Evolutionary conservation across 2,329 filamentous ascomycete genomes (phyloP).

Genomic region (Pseudogymnoascus sp.): DNA sequence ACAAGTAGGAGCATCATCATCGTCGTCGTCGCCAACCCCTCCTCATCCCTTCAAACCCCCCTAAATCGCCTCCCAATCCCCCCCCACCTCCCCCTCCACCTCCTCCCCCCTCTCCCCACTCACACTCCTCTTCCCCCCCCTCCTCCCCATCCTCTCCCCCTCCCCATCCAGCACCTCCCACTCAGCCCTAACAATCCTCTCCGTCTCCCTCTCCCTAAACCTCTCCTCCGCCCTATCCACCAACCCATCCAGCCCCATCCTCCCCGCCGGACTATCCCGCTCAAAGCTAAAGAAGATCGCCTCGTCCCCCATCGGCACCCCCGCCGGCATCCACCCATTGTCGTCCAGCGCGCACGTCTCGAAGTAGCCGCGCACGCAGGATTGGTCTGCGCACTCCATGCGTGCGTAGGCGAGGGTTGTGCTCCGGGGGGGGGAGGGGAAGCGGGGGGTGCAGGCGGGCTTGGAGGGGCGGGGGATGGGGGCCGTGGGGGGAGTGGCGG

Average conservation of each 20-base stretch:
- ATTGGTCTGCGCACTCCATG: not conserved
- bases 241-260: conserved; percentile 22
- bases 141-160: conserved; percentile 23
- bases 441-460: not conserved
- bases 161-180: conserved; percentile 28
- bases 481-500: too few relatives aligned
- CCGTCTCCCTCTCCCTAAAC: conserved; percentile 25
- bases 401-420: not conserved
- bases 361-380: too few relatives aligned
- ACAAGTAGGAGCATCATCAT: not conserved
- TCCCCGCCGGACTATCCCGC: not conserved
- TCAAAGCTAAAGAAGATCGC: conserved; percentile 18
- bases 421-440: not conserved
- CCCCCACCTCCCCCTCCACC: not conserved
- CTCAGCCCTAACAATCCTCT: conserved; percentile 26
- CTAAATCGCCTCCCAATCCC: not conserved
- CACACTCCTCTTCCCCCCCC: conserved; percentile 15
- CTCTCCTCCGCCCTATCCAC: conserved; percentile 27
- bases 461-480: not conserved
- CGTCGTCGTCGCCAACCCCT: too few relatives aligned
- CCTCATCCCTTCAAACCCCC: too few relatives aligned
- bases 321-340: not conserved
- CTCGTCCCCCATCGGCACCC: conserved; percentile 6
- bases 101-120: not conserved
- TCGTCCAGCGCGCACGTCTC: not conserved